phyloP scores from a whole-genome alignment of 768 basidiomycete species.

The Rhodotorula toruloides region DNA sequence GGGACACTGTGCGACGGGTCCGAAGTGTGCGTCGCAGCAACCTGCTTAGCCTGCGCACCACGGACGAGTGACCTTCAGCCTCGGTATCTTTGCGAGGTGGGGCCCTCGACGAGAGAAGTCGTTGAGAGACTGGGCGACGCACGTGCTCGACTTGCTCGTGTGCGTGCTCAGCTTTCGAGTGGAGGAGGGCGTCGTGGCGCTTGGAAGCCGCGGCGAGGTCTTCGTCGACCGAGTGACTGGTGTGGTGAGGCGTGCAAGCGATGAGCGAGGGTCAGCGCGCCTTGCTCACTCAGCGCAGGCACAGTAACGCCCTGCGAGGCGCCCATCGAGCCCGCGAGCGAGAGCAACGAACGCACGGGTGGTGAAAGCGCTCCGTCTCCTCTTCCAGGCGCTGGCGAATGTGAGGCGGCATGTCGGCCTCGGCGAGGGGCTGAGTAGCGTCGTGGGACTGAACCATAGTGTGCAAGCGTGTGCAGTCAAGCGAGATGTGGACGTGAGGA shows the following conservation, averaged over 20 bases:
- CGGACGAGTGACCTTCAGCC: too few species aligned
- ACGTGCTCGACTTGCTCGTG: conserved; percentile 7
- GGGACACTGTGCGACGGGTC: background rate
- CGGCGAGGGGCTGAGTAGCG: background rate
- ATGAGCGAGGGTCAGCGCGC: background rate
- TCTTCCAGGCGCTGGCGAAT: background rate
- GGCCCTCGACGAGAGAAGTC: background rate
- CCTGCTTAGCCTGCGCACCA: conserved; percentile 2
- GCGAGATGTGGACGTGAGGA: too few species aligned
- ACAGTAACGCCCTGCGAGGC: too few species aligned
- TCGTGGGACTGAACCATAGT: background rate
- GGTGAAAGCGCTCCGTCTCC: background rate
- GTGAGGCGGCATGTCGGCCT: background rate
- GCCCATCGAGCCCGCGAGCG: background rate
- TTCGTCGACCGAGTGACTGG: conserved; percentile 2
- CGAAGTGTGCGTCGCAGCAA: background rate
- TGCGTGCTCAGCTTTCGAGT: background rate
- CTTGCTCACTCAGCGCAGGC: too few species aligned
- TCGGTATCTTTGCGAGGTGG: background rate
- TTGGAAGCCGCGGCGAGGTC: background rate
- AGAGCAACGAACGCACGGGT: background rate
- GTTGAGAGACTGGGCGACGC: background rate
- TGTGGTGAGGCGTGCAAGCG: too few species aligned
- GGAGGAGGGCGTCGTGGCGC: conserved; percentile 4
- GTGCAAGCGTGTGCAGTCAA: too few species aligned